These are phyloP conservation scores for Domatiomyces catenatus DNA, from an alignment of 2,329 filamentous ascomycete species.

Conservation along the genomic window DNA sequence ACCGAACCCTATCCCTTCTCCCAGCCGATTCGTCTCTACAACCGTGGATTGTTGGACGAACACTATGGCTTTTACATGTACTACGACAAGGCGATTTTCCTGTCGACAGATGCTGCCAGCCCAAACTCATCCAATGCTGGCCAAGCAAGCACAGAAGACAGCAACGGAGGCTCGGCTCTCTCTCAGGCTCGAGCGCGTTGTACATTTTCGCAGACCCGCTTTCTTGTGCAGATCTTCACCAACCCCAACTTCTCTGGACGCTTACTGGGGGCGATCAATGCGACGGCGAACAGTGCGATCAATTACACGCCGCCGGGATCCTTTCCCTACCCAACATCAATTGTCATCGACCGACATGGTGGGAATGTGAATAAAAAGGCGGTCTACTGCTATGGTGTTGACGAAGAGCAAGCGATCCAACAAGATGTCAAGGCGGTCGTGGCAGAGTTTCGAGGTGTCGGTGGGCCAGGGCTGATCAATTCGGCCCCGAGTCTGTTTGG, in stretches of 20 bases:
- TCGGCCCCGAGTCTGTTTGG: conserved; percentile 31
- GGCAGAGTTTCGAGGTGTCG: conserved; percentile 37
- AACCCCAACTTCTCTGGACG: conserved; percentile 22
- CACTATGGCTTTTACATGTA: conserved; percentile 93
- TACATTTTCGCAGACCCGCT: conserved; percentile 46
- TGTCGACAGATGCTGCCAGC: conserved; percentile 31
- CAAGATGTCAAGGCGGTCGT: conserved; percentile 31
- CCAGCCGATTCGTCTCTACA: conserved; percentile 73
- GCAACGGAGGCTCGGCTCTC: conserved; percentile 36
- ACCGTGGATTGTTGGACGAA: conserved; percentile 64
- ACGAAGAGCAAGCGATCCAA: conserved; percentile 33
- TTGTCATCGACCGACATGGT: conserved; percentile 46
- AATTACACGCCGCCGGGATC: conserved; percentile 38
- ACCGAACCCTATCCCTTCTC: conserved; percentile 33
- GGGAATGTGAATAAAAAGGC: conserved; percentile 39
- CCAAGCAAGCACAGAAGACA: conserved; percentile 21
- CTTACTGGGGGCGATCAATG: conserved; percentile 7
- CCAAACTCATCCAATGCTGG: conserved; percentile 8
- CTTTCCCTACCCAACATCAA: conserved; percentile 46
- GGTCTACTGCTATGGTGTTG: conserved; percentile 45
- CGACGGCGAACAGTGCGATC: conserved; percentile 25
- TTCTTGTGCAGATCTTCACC: conserved; percentile 50
- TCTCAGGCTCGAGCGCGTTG: conserved; percentile 35
- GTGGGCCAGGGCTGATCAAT: conserved; percentile 35
- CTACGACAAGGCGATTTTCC: conserved; percentile 74